A percentile compares a stretch with the other conserved stretches of the same genome.
phyloP scores from a whole-genome alignment of 2,329 filamentous ascomycete species.

The Diaporthe sp. region DNA sequence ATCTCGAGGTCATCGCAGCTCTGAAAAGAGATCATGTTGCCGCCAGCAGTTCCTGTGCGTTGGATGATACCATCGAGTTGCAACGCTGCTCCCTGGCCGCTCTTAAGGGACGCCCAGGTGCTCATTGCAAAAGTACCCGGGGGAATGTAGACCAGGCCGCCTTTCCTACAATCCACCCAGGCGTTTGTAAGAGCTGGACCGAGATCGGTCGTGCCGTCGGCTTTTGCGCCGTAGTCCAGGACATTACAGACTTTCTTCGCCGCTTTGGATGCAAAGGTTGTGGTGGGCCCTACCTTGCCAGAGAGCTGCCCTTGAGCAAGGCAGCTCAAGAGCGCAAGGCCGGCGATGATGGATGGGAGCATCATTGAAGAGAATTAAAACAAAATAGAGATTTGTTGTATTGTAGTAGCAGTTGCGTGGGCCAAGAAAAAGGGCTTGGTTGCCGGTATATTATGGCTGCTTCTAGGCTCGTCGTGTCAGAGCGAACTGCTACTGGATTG shows the following conservation, averaged over 20 bases:
- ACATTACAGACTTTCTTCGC: constrained; percentile 64
- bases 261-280: constrained; percentile 57
- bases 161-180: constrained; percentile 63
- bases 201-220: constrained; percentile 66
- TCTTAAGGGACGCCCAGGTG: constrained; percentile 40
- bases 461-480: background rate
- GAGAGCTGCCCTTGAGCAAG: constrained; percentile 52
- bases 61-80: constrained; percentile 58
- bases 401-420: background rate
- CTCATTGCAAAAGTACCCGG: constrained; percentile 43
- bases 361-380: background rate
- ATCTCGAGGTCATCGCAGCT: constrained; percentile 60
- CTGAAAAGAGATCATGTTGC: constrained; percentile 43
- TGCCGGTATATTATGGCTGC: background rate
- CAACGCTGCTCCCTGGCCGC: constrained; percentile 39
- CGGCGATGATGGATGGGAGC: background rate
- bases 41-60: constrained; percentile 42
- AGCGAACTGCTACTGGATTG: background rate
- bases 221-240: constrained; percentile 64
- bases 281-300: constrained; percentile 60
- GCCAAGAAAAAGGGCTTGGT: background rate
- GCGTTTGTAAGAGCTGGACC: constrained; percentile 62
- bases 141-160: constrained; percentile 52
- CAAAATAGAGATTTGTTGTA: background rate
- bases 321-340: constrained; percentile 3